Conservation (phyloP, 306 rosid genomes). For the Quercus wislizeni region DNA sequence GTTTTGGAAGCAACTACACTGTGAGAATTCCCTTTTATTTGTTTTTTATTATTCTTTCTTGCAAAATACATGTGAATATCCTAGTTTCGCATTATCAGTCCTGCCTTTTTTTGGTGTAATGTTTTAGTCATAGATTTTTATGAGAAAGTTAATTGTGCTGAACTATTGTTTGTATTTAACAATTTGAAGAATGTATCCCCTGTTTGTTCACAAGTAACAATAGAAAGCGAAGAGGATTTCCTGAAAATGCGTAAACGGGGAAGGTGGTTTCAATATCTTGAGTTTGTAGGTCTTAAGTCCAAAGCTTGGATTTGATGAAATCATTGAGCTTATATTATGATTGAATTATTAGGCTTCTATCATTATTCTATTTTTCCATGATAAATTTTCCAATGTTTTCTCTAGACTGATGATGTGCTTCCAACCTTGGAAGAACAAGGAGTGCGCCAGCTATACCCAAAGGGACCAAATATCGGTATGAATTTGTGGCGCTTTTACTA, state of each 20-base stretch:
- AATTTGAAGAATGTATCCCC: neutral
- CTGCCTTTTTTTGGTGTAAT: neutral
- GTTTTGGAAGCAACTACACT: conserved; percentile 77
- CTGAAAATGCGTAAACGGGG: neutral
- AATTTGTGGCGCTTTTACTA: neutral
- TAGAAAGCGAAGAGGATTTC: neutral
- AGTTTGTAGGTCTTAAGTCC: conserved; percentile 4
- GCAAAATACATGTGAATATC: neutral
- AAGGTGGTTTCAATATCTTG: neutral
- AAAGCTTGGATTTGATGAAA: neutral
- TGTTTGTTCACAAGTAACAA: neutral
- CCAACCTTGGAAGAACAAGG: conserved; percentile 94
- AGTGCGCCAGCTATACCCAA: conserved; percentile 83
- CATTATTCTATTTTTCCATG: neutral
- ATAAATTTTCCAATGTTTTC: neutral
- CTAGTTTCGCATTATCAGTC: neutral
- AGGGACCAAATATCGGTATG: conserved; percentile 78
- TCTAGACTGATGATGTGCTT: conserved; percentile 67
- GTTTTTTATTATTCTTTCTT: neutral
- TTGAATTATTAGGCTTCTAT: neutral
- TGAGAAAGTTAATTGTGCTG: neutral
- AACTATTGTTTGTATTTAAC: neutral
- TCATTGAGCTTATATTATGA: neutral
- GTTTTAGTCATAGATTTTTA: neutral
- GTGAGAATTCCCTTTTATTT: conserved; percentile 29